A percentile compares a stretch with the other conserved stretches of the same genome.
These are phyloP conservation scores for Capronia coronata DNA, from an alignment of 2,329 filamentous ascomycete genomes.

Conservation along the genomic window DNA sequence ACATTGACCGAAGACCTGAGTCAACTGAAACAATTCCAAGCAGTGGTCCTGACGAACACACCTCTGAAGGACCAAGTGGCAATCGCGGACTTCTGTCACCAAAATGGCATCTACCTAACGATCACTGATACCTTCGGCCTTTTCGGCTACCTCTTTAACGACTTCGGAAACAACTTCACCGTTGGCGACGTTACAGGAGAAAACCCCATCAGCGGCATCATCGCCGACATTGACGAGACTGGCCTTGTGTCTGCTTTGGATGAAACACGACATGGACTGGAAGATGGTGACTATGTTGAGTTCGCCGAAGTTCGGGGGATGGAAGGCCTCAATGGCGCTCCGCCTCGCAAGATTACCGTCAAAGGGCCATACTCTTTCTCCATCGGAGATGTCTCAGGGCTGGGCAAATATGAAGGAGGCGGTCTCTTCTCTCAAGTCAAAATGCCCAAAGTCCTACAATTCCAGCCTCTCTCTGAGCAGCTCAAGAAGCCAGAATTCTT, in stretches of 20 bases:
- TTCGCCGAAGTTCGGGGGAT: constrained; percentile 91
- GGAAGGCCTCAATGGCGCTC: constrained; percentile 74
- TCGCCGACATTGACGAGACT: constrained; percentile 82
- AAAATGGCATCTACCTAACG: constrained; percentile 85
- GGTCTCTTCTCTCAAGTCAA: constrained; percentile 94
- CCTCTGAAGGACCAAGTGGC: constrained; percentile 71
- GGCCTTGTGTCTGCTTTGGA: constrained; percentile 89
- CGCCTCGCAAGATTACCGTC: constrained; percentile 83
- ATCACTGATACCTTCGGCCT: constrained; percentile 85
- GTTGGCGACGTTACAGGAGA: constrained; percentile 87
- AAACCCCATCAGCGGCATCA: constrained; percentile 76
- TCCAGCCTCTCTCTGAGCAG: constrained; percentile 71
- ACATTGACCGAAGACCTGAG: constrained; percentile 70
- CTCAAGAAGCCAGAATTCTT: constrained; percentile 83
- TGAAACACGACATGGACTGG: constrained; percentile 87
- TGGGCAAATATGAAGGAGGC: constrained; percentile 81
- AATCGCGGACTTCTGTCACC: constrained; percentile 89
- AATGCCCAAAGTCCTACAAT: constrained; percentile 91
- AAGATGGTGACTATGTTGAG: constrained; percentile 93
- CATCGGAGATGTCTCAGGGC: constrained; percentile 81
- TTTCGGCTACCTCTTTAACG: constrained; percentile 93
- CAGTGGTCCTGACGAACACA: constrained; percentile 82
- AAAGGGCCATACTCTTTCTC: constrained; percentile 97
- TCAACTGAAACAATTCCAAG: constrained; percentile 84
- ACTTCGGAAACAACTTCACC: constrained; percentile 92